Conservation (phyloP, 345 rosid genomes). For the Ceriops decandra region DNA sequence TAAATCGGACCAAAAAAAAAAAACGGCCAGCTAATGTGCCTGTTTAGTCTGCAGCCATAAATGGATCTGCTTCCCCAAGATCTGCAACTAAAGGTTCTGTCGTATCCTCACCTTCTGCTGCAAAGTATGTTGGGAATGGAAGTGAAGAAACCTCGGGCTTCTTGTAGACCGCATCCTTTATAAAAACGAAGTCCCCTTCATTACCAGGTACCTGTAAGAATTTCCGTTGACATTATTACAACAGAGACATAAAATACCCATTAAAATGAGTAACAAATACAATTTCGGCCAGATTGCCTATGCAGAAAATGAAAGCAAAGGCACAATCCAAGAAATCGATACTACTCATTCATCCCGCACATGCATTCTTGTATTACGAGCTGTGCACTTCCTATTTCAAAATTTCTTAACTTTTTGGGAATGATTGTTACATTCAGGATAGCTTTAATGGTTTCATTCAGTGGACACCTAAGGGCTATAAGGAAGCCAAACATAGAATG, state of each 20-base stretch:
- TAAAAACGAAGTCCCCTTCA: conserved; percentile 79
- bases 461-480: not conserved
- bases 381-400: not conserved
- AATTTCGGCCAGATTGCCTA: not conserved
- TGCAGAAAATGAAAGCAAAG: not conserved
- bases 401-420: too few species aligned
- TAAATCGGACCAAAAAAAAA: not conserved
- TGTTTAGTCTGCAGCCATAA: conserved; percentile 43
- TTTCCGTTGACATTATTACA: not conserved
- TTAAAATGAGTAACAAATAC: too few species aligned
- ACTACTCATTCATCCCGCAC: not conserved
- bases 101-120: conserved; percentile 54
- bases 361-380: not conserved
- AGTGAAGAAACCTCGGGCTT: conserved; percentile 68
- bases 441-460: too few species aligned
- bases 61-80: conserved; percentile 86
- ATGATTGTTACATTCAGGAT: too few species aligned
- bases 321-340: not conserved
- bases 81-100: conserved; percentile 61
- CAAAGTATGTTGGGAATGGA: conserved; percentile 86
- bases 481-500: not conserved
- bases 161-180: conserved; percentile 75
- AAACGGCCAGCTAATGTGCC: conserved; percentile 3
- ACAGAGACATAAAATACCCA: not conserved
- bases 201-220: conserved; percentile 81